phyloP scores from a whole-genome alignment of 345 rosid species.

The Garcia nutans region DNA sequence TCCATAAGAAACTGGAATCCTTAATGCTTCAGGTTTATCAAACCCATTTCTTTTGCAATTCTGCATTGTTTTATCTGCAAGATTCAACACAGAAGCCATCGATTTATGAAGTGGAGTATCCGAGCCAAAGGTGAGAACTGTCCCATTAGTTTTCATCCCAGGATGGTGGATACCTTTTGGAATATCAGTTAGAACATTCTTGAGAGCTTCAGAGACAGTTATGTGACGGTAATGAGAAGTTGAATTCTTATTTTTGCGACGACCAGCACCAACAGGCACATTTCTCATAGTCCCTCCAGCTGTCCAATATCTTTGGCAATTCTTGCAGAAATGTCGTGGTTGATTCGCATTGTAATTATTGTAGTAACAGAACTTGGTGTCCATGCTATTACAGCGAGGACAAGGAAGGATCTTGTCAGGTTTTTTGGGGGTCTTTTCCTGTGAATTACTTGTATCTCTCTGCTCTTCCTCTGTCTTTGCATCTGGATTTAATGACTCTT shows the following conservation, averaged over 20 bases:
- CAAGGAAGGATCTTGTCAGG: slow-evolving; percentile 37
- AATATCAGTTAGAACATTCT: slow-evolving; percentile 42
- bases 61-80: slow-evolving; percentile 59
- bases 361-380: slow-evolving; percentile 38
- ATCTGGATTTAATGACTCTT: slow-evolving; percentile 41
- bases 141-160: slow-evolving; percentile 48
- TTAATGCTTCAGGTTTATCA: slow-evolving; percentile 48
- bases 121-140: slow-evolving; percentile 72
- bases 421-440: slow-evolving; percentile 30
- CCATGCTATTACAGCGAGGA: slow-evolving; percentile 42
- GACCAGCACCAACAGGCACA: slow-evolving; percentile 41
- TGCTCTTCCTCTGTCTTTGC: slow-evolving; percentile 35
- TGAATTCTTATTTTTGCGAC: slow-evolving; percentile 34
- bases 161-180: slow-evolving; percentile 60
- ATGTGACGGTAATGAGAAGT: slow-evolving; percentile 58
- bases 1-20: slow-evolving; percentile 36
- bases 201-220: slow-evolving; percentile 62
- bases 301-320: slow-evolving; percentile 41
- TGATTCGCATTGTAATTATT: slow-evolving; percentile 40
- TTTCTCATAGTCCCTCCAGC: slow-evolving; percentile 42
- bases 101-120: slow-evolving; percentile 78
- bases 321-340: slow-evolving; percentile 39
- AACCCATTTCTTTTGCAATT: slow-evolving; percentile 43
- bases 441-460: slow-evolving; percentile 27
- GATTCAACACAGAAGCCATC: slow-evolving; percentile 71